These are phyloP conservation scores for Coemansia sp. DNA, from an alignment of 192 early-diverging fungal genomes.

Conservation along the genomic window DNA sequence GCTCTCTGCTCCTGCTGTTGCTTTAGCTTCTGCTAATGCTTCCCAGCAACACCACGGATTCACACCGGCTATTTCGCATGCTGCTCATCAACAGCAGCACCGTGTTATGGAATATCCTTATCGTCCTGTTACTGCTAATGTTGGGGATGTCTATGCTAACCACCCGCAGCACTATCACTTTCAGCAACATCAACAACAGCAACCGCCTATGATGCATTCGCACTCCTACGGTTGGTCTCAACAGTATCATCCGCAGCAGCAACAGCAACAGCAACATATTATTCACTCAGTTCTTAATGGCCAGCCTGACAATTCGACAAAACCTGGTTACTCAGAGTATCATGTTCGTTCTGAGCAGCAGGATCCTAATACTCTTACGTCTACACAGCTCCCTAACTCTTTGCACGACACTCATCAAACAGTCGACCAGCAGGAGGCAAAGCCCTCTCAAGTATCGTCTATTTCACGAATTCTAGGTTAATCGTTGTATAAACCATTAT, in stretches of 20 bases:
- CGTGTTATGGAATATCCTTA: constrained; percentile 9
- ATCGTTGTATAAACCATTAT: constrained; percentile 6
- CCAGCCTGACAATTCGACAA: constrained; percentile 2
- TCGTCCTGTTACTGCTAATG: not conserved
- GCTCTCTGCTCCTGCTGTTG: constrained; percentile 3
- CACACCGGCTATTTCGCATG: constrained; percentile 9
- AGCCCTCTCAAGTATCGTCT: constrained; percentile 11
- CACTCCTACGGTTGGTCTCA: not conserved
- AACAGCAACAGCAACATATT: not conserved
- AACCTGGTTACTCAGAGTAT: constrained; percentile 9
- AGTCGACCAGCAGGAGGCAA: constrained; percentile 16
- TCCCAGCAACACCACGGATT: not conserved
- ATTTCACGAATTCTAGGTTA: constrained; percentile 39
- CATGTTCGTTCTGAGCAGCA: not conserved
- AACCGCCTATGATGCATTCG: constrained; percentile 1
- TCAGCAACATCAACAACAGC: constrained; percentile 9
- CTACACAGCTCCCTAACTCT: not conserved
- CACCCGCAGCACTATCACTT: constrained; percentile 21
- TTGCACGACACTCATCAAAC: not conserved
- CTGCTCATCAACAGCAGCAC: constrained; percentile 22
- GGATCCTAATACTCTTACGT: not conserved
- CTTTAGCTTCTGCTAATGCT: not conserved
- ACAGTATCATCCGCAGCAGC: not conserved
- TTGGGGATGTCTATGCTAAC: not conserved
- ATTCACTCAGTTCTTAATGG: too few relatives aligned